Evolutionary conservation across 2,329 filamentous ascomycete species (phyloP).

Genomic region (Fusarium acutatum): DNA sequence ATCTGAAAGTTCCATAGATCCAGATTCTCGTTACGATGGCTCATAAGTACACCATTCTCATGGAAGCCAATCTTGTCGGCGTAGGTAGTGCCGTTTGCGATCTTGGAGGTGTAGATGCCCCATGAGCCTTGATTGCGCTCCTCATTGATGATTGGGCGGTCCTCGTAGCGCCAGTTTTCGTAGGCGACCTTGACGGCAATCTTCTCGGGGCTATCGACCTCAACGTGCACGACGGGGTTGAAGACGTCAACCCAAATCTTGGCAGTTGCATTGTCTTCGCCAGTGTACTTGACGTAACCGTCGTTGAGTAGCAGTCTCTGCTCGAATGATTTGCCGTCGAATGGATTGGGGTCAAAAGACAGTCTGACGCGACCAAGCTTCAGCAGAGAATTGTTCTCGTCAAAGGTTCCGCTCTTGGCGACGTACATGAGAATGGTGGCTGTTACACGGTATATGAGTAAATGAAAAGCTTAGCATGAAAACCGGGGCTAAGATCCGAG

Average conservation of each 20-base stretch:
- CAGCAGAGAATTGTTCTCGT: conserved; percentile 7
- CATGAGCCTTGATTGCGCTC: conserved; percentile 2
- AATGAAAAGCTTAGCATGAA: accelerated
- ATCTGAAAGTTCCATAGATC: conserved; percentile 3
- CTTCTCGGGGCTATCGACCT: neutral
- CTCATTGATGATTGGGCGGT: neutral
- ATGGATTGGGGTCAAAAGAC: neutral
- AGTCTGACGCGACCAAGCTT: conserved; percentile 5
- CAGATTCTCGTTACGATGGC: neutral
- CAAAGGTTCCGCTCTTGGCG: conserved; percentile 7
- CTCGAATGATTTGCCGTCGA: neutral
- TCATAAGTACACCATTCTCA: neutral
- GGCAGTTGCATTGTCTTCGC: neutral
- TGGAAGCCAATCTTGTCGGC: conserved; percentile 2
- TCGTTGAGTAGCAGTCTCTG: neutral
- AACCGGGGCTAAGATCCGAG: accelerated
- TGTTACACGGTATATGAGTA: neutral
- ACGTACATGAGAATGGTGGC: conserved; percentile 2
- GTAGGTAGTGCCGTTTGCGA: conserved; percentile 4
- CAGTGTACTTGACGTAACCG: neutral
- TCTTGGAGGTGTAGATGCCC: conserved; percentile 5
- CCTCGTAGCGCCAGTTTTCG: neutral
- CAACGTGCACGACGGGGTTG: neutral
- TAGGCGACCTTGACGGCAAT: neutral
- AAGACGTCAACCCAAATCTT: conserved; percentile 5